Percentiles rank a stretch among this genome's conserved stretches.
Conservation (phyloP, 192 early-diverging fungal genomes). For the Umbelopsis ramanniana region DNA sequence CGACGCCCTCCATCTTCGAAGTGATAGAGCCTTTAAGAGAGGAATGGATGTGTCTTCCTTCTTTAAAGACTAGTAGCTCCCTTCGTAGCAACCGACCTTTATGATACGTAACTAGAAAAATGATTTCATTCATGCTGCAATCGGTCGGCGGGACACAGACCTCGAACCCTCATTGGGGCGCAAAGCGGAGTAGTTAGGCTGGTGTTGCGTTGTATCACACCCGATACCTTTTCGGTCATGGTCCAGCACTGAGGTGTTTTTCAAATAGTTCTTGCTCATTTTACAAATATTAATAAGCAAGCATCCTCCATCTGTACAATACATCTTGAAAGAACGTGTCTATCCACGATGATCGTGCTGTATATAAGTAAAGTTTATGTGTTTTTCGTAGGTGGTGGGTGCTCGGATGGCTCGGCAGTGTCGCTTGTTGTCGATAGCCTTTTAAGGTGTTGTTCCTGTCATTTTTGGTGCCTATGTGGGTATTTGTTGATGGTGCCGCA, state of each 20-base stretch:
- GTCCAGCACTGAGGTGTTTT: too few species aligned
- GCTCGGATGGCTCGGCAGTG: conserved; percentile 21
- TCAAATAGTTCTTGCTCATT: too few species aligned
- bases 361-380: neutral
- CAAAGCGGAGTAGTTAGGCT: neutral
- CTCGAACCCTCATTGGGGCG: conserved; percentile 11
- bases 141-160: conserved; percentile 11
- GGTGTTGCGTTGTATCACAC: conserved; percentile 9
- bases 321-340: too few species aligned
- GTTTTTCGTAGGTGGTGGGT: neutral
- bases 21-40: neutral
- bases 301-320: too few species aligned
- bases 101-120: neutral
- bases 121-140: neutral
- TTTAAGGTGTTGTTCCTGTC: conserved; percentile 18
- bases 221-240: neutral
- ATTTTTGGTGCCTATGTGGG: conserved; percentile 6
- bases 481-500: conserved; percentile 22
- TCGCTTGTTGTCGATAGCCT: conserved; percentile 24
- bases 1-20: conserved; percentile 6
- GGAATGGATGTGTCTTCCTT: neutral
- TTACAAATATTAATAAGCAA: too few species aligned
- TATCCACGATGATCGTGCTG: too few species aligned
- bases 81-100: neutral
- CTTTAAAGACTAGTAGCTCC: neutral